Conservation (phyloP, 208 protist genomes). For the Phytomonas sp. region DNA sequence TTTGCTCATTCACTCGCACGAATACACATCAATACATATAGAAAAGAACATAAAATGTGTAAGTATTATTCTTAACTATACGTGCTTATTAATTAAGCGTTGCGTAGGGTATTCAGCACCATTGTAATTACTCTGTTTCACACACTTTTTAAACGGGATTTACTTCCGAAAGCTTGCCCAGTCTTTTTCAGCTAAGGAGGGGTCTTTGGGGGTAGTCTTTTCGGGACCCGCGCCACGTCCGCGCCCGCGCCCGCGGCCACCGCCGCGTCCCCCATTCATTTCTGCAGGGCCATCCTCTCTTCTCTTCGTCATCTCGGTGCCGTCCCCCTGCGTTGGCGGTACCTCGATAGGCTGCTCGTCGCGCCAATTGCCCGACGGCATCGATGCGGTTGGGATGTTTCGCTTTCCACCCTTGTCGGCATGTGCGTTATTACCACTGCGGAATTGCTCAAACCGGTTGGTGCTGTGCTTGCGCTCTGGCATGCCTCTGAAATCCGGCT, state of each 20-base stretch:
- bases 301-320: background rate
- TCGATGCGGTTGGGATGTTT: slow-evolving; percentile 7
- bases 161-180: slow-evolving; percentile 18
- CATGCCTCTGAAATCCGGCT: slow-evolving; percentile 40
- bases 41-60: background rate
- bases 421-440: slow-evolving; percentile 19
- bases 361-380: slow-evolving; percentile 52
- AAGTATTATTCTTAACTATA: background rate
- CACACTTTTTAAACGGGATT: background rate
- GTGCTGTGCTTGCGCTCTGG: slow-evolving; percentile 18
- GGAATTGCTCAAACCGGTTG: slow-evolving; percentile 15
- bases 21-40: background rate
- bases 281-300: slow-evolving; percentile 19
- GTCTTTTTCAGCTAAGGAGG: slow-evolving; percentile 12
- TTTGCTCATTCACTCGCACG: background rate
- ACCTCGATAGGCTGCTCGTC: slow-evolving; percentile 43
- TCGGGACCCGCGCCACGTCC: slow-evolving; percentile 12
- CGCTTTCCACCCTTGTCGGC: slow-evolving; percentile 17
- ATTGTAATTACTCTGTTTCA: background rate
- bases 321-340: slow-evolving; percentile 16
- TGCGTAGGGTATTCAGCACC: background rate
- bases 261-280: slow-evolving; percentile 12
- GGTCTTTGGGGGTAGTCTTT: slow-evolving; percentile 1
- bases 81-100: background rate
- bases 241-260: slow-evolving; percentile 15